A percentile compares a stretch with the other conserved stretches of the same genome.
Evolutionary conservation across 805 yeast genomes (phyloP).

Genomic region (Pichia paraexigua): DNA sequence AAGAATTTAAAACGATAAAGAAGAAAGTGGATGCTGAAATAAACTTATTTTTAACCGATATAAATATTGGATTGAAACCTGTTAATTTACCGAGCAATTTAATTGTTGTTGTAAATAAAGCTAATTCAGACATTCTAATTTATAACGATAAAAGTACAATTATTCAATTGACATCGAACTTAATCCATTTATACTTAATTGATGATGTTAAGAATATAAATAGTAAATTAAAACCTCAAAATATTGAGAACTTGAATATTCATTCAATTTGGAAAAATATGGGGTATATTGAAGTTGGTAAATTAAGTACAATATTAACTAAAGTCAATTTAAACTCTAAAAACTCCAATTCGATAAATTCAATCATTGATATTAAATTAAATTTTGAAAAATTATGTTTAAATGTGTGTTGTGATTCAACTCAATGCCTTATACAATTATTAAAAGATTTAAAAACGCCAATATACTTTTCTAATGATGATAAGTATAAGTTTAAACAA

Average conservation of each 20-base stretch:
- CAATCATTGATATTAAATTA: slow-evolving; percentile 4
- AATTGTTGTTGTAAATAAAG: slow-evolving; percentile 42
- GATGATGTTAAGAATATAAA: slow-evolving; percentile 47
- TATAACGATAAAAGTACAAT: slow-evolving; percentile 18
- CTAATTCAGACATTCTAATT: slow-evolving; percentile 41
- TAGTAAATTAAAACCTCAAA: slow-evolving; percentile 14
- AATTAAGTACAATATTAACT: slow-evolving; percentile 31
- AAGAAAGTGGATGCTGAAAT: slow-evolving; percentile 8
- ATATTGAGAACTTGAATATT: slow-evolving; percentile 31
- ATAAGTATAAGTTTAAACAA: slow-evolving; percentile 39
- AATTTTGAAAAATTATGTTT: slow-evolving; percentile 35
- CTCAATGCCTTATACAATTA: slow-evolving; percentile 60
- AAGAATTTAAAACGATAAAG: slow-evolving; percentile 8
- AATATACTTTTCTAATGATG: slow-evolving; percentile 47
- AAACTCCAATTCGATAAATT: slow-evolving; percentile 19
- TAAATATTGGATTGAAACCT: slow-evolving; percentile 58
- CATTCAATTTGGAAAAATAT: slow-evolving; percentile 31
- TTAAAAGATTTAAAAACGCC: slow-evolving; percentile 69
- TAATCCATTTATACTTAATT: slow-evolving; percentile 45
- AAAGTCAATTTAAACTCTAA: slow-evolving; percentile 19
- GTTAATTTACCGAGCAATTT: slow-evolving; percentile 49
- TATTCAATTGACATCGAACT: slow-evolving; percentile 35
- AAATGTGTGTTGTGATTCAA: slow-evolving; percentile 74
- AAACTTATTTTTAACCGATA: slow-evolving; percentile 37
- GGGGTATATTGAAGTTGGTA: slow-evolving; percentile 51